A percentile compares a stretch with the other conserved stretches of the same genome.
phyloP scores from a whole-genome alignment of 2,329 filamentous ascomycete genomes.

The Colletotrichum navitas region DNA sequence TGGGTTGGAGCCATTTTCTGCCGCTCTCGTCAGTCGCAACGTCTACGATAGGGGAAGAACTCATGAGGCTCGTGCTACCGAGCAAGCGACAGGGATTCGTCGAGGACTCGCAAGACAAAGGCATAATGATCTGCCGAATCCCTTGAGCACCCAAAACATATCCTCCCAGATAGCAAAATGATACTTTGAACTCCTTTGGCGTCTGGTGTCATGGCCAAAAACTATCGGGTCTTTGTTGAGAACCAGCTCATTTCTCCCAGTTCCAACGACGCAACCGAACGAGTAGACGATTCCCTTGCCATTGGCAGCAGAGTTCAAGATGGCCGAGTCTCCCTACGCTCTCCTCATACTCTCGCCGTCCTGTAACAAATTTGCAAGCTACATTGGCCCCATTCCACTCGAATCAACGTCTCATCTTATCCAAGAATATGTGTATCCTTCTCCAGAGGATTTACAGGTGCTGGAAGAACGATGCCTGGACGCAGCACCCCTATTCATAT shows the following conservation, averaged over 20 bases:
- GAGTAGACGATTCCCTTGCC: background rate
- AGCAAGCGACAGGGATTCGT: background rate
- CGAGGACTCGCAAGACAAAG: background rate
- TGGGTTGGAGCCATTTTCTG: background rate
- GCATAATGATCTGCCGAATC: background rate
- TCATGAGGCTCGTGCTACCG: background rate
- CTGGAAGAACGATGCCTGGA: background rate
- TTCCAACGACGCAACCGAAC: background rate
- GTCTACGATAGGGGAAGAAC: background rate
- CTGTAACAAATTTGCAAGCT: background rate
- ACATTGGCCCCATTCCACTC: too few species aligned
- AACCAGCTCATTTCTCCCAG: background rate
- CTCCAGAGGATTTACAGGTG: conserved; percentile 26
- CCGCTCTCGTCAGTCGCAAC: background rate
- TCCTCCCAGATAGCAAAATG: too few species aligned
- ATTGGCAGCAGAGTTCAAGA: background rate
- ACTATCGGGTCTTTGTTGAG: background rate
- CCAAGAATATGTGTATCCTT: conserved; percentile 31
- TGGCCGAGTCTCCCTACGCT: background rate
- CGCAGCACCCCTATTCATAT: conserved; percentile 17
- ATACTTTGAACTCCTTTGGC: background rate
- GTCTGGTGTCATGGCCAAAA: background rate
- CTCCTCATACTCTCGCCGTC: too few species aligned
- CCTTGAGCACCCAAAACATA: too few species aligned
- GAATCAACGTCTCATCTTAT: background rate